Percentiles rank a stretch among this genome's conserved stretches.
These are phyloP conservation scores for Candida silvicultrix DNA, from an alignment of 805 yeast genomes.

Conservation along the genomic window DNA sequence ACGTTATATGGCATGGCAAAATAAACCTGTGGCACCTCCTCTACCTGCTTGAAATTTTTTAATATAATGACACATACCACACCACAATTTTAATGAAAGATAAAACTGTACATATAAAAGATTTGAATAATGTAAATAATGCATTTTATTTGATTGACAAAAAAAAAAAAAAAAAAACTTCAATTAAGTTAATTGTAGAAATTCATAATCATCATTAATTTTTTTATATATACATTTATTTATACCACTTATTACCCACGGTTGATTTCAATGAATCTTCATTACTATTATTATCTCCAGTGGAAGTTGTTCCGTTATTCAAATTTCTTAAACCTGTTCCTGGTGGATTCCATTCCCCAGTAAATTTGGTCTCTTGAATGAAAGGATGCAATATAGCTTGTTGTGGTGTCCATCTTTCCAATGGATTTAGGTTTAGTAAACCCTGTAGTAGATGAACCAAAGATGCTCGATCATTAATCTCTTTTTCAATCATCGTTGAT, in stretches of 20 bases:
- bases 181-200: not conserved
- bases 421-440: slow-evolving; percentile 76
- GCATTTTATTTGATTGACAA: not conserved
- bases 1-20: slow-evolving; percentile 80
- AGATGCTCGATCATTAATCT: slow-evolving; percentile 63
- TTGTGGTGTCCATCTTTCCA: slow-evolving; percentile 95
- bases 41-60: too few relatives aligned
- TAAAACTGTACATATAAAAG: not conserved
- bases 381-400: slow-evolving; percentile 93
- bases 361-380: slow-evolving; percentile 54
- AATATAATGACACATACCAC: too few relatives aligned
- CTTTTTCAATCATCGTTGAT: slow-evolving; percentile 48
- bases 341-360: slow-evolving; percentile 50
- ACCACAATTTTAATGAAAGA: not conserved
- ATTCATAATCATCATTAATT: not conserved
- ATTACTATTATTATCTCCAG: not conserved
- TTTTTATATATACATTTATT: not conserved
- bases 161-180: not conserved
- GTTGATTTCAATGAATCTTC: slow-evolving; percentile 4
- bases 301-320: not conserved
- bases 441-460: slow-evolving; percentile 76
- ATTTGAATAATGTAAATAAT: not conserved
- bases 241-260: slow-evolving; percentile 13
- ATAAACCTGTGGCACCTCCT: slow-evolving; percentile 63
- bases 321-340: slow-evolving; percentile 20